A percentile compares a stretch with the other conserved stretches of the same genome.
Evolutionary conservation across 345 rosid species (phyloP).

Genomic region (Eutrema heterophyllum): DNA sequence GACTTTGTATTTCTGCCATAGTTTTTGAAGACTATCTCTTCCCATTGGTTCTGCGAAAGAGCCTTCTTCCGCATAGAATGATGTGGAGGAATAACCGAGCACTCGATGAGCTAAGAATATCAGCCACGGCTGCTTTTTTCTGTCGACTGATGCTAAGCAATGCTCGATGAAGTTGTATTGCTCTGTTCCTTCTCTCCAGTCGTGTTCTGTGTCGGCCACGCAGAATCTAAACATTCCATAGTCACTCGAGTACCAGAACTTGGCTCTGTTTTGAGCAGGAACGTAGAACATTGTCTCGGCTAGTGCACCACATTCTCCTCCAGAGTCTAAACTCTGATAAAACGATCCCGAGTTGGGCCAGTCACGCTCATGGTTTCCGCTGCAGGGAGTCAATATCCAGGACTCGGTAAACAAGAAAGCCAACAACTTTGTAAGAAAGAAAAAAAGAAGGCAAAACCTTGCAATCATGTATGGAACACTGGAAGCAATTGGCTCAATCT

Average conservation of each 20-base stretch:
- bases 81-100: conserved; percentile 57
- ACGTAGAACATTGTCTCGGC: conserved; percentile 70
- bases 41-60: conserved; percentile 70
- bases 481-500: conserved; percentile 66
- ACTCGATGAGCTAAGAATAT: conserved; percentile 70
- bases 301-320: conserved; percentile 75
- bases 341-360: conserved; percentile 68
- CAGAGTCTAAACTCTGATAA: conserved; percentile 54
- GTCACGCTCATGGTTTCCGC: conserved; percentile 79
- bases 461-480: conserved; percentile 67
- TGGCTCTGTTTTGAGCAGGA: conserved; percentile 63
- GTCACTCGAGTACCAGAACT: conserved; percentile 65
- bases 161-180: conserved; percentile 67
- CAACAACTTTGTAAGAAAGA: neutral
- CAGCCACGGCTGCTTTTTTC: conserved; percentile 70
- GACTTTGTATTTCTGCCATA: conserved; percentile 79
- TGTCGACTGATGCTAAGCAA: conserved; percentile 62
- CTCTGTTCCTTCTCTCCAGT: conserved; percentile 76
- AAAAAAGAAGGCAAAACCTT: conserved; percentile 33
- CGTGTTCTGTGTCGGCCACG: conserved; percentile 66
- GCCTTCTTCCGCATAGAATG: conserved; percentile 45
- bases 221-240: conserved; percentile 83
- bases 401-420: neutral
- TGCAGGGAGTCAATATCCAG: conserved; percentile 9
- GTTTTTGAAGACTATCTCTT: conserved; percentile 58